Percentiles rank a stretch among this genome's conserved stretches.
These are phyloP conservation scores for Penicillium samsonianum DNA, from an alignment of 495 filamentous ascomycete species.

Conservation along the genomic window DNA sequence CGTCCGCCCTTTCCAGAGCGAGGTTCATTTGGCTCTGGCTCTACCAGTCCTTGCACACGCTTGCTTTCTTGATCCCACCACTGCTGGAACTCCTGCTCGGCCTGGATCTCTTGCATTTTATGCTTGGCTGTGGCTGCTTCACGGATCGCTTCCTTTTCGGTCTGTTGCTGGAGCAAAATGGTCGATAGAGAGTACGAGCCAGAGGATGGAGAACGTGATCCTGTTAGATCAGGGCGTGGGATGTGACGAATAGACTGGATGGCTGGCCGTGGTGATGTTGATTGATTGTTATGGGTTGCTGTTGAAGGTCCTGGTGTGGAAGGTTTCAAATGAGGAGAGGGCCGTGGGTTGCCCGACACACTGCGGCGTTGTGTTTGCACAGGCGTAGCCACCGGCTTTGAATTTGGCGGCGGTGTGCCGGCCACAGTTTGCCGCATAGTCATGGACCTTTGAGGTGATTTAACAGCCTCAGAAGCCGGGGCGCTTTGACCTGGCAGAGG, in stretches of 20 bases:
- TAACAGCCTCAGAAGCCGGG: conserved; percentile 26
- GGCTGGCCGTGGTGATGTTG: conserved; percentile 33
- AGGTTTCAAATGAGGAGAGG: conserved; percentile 24
- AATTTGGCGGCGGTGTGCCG: conserved; percentile 43
- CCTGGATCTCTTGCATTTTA: conserved; percentile 88
- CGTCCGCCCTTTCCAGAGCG: conserved; percentile 31
- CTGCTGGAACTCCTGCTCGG: conserved; percentile 93
- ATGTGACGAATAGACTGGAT: conserved; percentile 54
- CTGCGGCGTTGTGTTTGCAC: conserved; percentile 30
- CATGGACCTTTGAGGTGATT: conserved; percentile 48
- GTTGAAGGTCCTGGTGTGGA: conserved; percentile 26
- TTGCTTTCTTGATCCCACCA: conserved; percentile 97
- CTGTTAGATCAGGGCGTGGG: conserved; percentile 41
- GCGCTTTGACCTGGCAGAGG: conserved; percentile 28
- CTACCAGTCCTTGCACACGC: conserved; percentile 60
- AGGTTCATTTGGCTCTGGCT: conserved; percentile 52
- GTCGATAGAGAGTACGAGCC: conserved; percentile 77
- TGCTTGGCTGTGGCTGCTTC: conserved; percentile 81
- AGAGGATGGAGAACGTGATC: conserved; percentile 48
- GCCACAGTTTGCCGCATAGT: conserved; percentile 65
- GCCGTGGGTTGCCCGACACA: conserved; percentile 27
- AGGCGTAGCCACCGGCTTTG: conserved; percentile 33
- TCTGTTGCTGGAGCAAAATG: conserved; percentile 83
- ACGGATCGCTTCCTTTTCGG: conserved; percentile 76
- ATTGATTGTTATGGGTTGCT: conserved; percentile 21